Evolutionary conservation across 2,329 filamentous ascomycete species (phyloP).

Genomic region (Trichoderma harzianum): DNA sequence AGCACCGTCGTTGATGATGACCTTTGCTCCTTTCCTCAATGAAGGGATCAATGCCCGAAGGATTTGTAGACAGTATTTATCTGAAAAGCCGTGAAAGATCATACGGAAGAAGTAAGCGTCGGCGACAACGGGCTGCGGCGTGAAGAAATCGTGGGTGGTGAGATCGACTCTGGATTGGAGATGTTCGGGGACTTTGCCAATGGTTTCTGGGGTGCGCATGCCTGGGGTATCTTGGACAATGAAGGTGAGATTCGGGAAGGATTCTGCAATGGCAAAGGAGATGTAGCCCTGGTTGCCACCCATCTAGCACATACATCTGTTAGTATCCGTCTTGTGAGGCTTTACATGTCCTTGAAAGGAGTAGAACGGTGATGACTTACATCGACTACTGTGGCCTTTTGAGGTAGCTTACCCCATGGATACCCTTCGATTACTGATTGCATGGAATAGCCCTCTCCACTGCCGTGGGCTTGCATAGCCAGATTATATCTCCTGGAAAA

Average conservation of each 20-base stretch:
- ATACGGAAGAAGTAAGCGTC: conserved; percentile 32
- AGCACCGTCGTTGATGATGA: conserved; percentile 28
- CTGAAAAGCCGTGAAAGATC: conserved; percentile 34
- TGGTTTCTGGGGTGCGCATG: conserved; percentile 24
- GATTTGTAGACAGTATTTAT: conserved; percentile 34
- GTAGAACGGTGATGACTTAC: not conserved
- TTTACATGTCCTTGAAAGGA: not conserved
- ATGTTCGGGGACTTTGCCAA: conserved; percentile 21
- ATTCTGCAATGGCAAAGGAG: conserved; percentile 17
- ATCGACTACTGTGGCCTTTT: conserved; percentile 13
- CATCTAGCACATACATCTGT: not conserved
- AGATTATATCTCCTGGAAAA: conserved; percentile 29
- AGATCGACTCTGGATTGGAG: conserved; percentile 24
- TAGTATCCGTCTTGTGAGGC: not conserved
- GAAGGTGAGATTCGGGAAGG: conserved; percentile 16
- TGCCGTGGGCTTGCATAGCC: conserved; percentile 30
- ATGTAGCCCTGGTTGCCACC: conserved; percentile 20
- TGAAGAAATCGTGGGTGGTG: conserved; percentile 30
- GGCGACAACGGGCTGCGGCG: conserved; percentile 26
- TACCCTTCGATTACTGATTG: conserved; percentile 9
- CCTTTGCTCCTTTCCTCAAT: conserved; percentile 26
- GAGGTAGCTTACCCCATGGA: conserved; percentile 8
- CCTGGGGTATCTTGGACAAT: conserved; percentile 24
- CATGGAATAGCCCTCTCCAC: conserved; percentile 23
- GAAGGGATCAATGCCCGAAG: conserved; percentile 30